Base-by-base conservation (phyloP, 23 red algal species). In the Gracilaria domingensis region DNA sequence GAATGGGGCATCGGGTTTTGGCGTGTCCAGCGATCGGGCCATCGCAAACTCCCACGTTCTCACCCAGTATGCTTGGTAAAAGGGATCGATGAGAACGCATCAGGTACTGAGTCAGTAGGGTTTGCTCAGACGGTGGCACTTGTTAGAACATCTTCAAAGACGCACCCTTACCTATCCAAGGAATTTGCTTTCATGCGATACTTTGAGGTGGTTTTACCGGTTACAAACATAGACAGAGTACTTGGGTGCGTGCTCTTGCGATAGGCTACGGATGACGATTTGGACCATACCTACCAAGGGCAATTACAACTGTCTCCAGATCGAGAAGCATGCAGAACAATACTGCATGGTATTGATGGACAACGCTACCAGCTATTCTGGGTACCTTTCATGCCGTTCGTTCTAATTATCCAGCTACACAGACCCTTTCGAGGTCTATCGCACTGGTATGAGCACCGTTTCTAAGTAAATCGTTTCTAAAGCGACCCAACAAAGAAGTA, bases 391-490 rank as follows among this genome's bases (percentile, higher is more conserved):
- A 73, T 20, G 28, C 25, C 4, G 28, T 73, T 20, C 34, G 66
- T 18, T 38, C 34, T 2, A 73, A 73, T n/a, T 33, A 40, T 45
- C 66, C 66, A 17, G 18, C 66, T n/a, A n/a, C n/a, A n/a, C 39
- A 17, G 39, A 33, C 66, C 66, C 4, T 73, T 73, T 73, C 13
- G 34, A 12, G 35, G 17, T 40, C 66, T n/a, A 6, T 4, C 33
- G 14, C 18, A 73, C 28, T 73, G 66, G 66, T 40, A 40, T 38
- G 14, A 73, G 35, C 66, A 73, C 17, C 66, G 66, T 3, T 73
- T 73, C 14, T 73, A 73, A 4, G 66, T 73, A 4, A 73, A 73
- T 45, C 28, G 66, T 33, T 73, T 73, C 39, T 73, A 73, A 13
- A 6, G 54, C 8, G 18, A 58, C 2, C 18, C 23, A 18, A 4